These are phyloP conservation scores for Kwoniella mangroviensis DNA, from an alignment of 768 basidiomycete species.

Conservation along the genomic window DNA sequence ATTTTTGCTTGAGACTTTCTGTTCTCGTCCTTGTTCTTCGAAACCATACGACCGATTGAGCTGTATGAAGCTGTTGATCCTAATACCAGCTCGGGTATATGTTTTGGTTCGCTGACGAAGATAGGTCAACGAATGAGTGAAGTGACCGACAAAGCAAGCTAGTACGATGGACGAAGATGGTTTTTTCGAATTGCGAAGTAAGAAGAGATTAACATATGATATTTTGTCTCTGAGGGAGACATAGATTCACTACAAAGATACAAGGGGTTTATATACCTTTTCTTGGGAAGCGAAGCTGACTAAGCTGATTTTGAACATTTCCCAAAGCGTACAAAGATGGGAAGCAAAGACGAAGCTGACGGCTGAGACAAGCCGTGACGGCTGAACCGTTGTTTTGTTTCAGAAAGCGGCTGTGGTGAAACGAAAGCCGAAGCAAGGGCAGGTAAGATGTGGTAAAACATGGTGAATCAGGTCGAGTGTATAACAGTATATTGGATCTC, in stretches of 20 bases:
- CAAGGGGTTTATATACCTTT: not conserved
- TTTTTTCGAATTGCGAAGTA: not conserved
- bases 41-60: too few relatives aligned
- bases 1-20: too few relatives aligned
- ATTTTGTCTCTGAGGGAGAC: not conserved
- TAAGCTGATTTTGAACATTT: not conserved
- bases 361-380: not conserved
- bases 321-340: not conserved
- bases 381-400: not conserved
- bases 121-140: not conserved
- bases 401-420: not conserved
- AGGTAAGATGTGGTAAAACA: not conserved
- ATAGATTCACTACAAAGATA: conserved; percentile 1
- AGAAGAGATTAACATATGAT: conserved; percentile 1
- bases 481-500: not conserved
- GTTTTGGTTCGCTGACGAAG: not conserved
- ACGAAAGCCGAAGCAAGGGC: not conserved
- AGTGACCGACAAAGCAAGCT: not conserved
- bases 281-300: not conserved
- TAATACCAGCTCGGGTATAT: too few relatives aligned
- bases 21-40: too few relatives aligned
- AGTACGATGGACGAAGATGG: not conserved
- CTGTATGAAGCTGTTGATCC: too few relatives aligned
- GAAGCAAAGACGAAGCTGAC: not conserved
- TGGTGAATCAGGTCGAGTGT: not conserved